phyloP scores from a whole-genome alignment of 208 protist genomes.

The Endotrypanum monterogeii region DNA sequence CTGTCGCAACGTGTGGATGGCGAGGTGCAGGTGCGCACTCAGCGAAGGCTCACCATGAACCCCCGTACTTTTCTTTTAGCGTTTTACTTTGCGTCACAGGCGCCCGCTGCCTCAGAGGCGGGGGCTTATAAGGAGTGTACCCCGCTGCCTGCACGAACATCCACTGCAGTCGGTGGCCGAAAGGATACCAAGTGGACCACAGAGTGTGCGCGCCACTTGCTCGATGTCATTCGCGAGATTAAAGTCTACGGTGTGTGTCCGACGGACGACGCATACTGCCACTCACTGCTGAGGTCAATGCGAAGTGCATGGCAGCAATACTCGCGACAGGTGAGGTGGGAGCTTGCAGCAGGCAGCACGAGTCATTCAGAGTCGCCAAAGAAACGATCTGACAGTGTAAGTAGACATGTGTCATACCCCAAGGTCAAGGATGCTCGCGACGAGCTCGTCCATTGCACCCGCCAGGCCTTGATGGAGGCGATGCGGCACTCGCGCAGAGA shows the following conservation, averaged over 20 bases:
- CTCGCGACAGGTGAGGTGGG: constrained; percentile 37
- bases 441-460: constrained; percentile 53
- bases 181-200: constrained; percentile 20
- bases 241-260: constrained; percentile 34
- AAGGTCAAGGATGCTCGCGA: constrained; percentile 18
- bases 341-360: constrained; percentile 8
- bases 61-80: constrained; percentile 74
- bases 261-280: constrained; percentile 40
- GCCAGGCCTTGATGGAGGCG: constrained; percentile 49
- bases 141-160: not conserved
- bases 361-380: constrained; percentile 2
- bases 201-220: constrained; percentile 69
- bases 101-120: not conserved
- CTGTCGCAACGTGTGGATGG: constrained; percentile 59
- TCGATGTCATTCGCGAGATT: constrained; percentile 64
- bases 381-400: not conserved
- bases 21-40: constrained; percentile 56
- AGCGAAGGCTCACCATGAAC: constrained; percentile 64
- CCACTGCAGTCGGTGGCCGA: not conserved
- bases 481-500: constrained; percentile 34
- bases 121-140: not conserved
- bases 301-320: constrained; percentile 68
- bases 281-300: constrained; percentile 58
- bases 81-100: constrained; percentile 65
- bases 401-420: not conserved